Percentiles rank a stretch among this genome's conserved stretches.
Evolutionary conservation across 2,329 filamentous ascomycete genomes (phyloP).

Genomic region (Trichoderma brevicompactum): DNA sequence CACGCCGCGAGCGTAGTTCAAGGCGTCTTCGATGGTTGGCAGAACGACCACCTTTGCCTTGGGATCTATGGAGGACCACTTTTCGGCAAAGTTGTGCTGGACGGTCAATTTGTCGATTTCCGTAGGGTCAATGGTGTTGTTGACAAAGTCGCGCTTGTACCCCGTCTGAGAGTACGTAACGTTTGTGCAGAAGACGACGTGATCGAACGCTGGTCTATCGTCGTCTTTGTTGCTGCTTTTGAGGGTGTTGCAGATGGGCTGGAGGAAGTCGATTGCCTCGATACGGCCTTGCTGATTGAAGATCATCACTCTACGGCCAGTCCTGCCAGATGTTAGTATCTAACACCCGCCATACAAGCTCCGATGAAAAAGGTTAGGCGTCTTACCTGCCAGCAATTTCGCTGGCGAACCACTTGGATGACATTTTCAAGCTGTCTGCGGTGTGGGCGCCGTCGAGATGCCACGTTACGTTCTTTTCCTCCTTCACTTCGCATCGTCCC

Average conservation of each 20-base stretch:
- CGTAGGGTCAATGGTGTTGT: conserved; percentile 56
- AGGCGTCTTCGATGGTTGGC: conserved; percentile 60
- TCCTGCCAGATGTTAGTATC: conserved; percentile 31
- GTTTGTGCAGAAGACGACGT: conserved; percentile 84
- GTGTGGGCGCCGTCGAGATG: conserved; percentile 95
- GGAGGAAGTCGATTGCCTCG: conserved; percentile 59
- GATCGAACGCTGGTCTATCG: conserved; percentile 59
- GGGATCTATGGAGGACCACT: conserved; percentile 55
- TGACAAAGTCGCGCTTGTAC: conserved; percentile 63
- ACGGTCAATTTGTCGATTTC: conserved; percentile 57
- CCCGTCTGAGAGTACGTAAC: conserved; percentile 57
- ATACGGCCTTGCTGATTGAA: conserved; percentile 81
- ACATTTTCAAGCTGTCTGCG: conserved; percentile 81
- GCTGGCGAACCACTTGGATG: conserved; percentile 77
- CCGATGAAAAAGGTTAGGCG: background rate
- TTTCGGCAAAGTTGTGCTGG: conserved; percentile 58
- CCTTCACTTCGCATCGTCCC: conserved; percentile 73
- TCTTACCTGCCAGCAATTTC: conserved; percentile 46
- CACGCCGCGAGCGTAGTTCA: conserved; percentile 49
- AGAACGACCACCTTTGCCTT: conserved; percentile 51
- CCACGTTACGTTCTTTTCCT: conserved; percentile 68
- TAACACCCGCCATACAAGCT: background rate
- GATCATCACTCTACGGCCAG: conserved; percentile 63
- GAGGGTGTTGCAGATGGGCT: conserved; percentile 48
- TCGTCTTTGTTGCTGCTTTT: conserved; percentile 36